These are phyloP conservation scores for Paraglomus occultum DNA, from an alignment of 192 early-diverging fungal species.

Conservation along the genomic window DNA sequence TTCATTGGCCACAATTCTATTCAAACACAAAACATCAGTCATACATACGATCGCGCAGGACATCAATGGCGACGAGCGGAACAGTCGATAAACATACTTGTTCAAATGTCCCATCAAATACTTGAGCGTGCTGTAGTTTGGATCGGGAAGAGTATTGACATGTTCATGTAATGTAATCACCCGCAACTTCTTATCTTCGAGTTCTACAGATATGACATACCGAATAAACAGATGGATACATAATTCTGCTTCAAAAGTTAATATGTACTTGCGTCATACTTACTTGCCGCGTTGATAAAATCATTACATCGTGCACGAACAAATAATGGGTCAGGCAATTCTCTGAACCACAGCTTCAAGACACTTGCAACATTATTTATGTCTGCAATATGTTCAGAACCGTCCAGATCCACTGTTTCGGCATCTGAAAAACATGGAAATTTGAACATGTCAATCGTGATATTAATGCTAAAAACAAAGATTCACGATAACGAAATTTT, in stretches of 20 bases:
- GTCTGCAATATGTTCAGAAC: conserved; percentile 61
- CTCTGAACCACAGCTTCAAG: conserved; percentile 92
- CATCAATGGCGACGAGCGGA: too few relatives aligned
- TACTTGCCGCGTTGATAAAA: conserved; percentile 72
- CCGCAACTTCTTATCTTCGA: conserved; percentile 60
- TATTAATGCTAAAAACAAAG: not conserved
- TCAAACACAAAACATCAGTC: conserved; percentile 1
- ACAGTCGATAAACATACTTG: conserved; percentile 46
- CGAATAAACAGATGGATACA: not conserved
- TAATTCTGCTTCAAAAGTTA: conserved; percentile 5
- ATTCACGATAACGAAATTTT: not conserved
- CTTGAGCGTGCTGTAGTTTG: conserved; percentile 81
- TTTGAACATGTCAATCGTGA: not conserved
- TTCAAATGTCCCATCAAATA: conserved; percentile 80
- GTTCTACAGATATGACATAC: conserved; percentile 38
- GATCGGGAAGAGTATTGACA: conserved; percentile 73
- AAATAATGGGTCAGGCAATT: conserved; percentile 88
- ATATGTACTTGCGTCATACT: conserved; percentile 24
- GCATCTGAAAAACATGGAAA: conserved; percentile 44
- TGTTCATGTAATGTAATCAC: conserved; percentile 70
- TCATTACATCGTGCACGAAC: conserved; percentile 62
- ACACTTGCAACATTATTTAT: conserved; percentile 83
- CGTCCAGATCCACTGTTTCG: conserved; percentile 61
- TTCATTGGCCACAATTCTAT: conserved; percentile 74
- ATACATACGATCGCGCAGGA: not conserved